Evolutionary conservation across 495 filamentous ascomycete species (phyloP).

Genomic region (Penicillium riverlandense): DNA sequence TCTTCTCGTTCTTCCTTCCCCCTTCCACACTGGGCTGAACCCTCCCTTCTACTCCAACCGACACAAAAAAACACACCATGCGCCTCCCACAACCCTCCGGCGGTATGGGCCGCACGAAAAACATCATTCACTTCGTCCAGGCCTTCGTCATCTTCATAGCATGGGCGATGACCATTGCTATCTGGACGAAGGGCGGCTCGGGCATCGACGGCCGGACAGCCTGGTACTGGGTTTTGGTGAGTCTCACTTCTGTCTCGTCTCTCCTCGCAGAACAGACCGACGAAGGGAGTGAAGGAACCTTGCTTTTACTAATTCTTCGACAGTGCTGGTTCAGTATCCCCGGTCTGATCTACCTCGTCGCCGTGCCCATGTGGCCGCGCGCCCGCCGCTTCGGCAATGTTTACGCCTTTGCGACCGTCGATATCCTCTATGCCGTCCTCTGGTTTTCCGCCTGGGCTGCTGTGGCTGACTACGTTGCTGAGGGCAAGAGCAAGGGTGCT

Average conservation of each 20-base stretch:
- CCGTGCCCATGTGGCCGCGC: constrained; percentile 78
- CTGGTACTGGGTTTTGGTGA: constrained; percentile 74
- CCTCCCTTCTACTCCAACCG: constrained; percentile 16
- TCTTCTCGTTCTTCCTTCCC: background rate
- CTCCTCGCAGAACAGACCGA: background rate
- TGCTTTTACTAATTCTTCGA: constrained; percentile 7
- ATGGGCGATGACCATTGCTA: constrained; percentile 65
- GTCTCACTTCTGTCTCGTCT: constrained; percentile 13
- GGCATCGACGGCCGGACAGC: constrained; percentile 60
- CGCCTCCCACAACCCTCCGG: constrained; percentile 23
- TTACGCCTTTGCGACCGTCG: constrained; percentile 71
- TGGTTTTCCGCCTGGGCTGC: constrained; percentile 82
- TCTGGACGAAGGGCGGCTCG: constrained; percentile 54
- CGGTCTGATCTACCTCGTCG: constrained; percentile 73
- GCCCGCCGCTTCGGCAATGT: constrained; percentile 73
- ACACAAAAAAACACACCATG: constrained; percentile 14
- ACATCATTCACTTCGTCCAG: constrained; percentile 49
- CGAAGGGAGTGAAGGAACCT: background rate
- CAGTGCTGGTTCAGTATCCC: constrained; percentile 85
- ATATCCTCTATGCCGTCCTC: constrained; percentile 64
- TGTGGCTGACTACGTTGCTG: constrained; percentile 61
- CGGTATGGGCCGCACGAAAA: constrained; percentile 40
- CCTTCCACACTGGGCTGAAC: constrained; percentile 2
- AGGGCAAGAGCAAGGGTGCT: constrained; percentile 35
- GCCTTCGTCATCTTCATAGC: constrained; percentile 60